These are phyloP conservation scores for Fagus sylvatica DNA, from an alignment of 306 rosid species.

Conservation along the genomic window DNA sequence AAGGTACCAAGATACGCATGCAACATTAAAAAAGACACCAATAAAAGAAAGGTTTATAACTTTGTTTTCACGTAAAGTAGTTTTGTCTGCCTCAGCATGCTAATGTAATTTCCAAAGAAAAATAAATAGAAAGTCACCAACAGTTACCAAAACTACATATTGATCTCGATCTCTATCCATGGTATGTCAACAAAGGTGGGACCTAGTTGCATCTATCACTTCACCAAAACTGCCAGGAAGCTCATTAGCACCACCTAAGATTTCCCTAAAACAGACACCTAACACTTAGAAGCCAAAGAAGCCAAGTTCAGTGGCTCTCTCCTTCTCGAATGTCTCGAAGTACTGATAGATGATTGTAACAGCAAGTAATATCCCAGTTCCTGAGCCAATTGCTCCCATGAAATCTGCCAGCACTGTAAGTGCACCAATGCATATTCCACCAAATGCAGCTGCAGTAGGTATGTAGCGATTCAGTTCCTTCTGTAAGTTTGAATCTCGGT, in stretches of 20 bases:
- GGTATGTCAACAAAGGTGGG: neutral
- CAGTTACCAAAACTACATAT: neutral
- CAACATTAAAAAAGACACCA: neutral
- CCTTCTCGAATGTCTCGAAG: constrained; percentile 67
- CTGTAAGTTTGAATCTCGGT: constrained; percentile 61
- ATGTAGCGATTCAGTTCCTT: constrained; percentile 64
- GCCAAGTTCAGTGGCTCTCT: constrained; percentile 61
- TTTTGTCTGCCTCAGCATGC: neutral
- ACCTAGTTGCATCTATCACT: constrained; percentile 31
- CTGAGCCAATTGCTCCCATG: constrained; percentile 74
- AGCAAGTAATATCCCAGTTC: constrained; percentile 68
- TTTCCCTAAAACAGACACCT: neutral
- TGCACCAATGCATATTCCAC: constrained; percentile 78
- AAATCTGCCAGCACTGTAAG: constrained; percentile 73
- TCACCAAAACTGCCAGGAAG: constrained; percentile 32
- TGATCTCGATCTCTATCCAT: neutral
- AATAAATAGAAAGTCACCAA: neutral
- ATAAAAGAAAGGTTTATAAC: neutral
- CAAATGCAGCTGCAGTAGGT: constrained; percentile 68
- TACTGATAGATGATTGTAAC: constrained; percentile 68
- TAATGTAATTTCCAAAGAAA: neutral
- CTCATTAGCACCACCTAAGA: constrained; percentile 11
- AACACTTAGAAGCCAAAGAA: constrained; percentile 45
- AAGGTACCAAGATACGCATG: neutral
- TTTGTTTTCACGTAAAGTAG: neutral